Evolutionary conservation across 2,329 filamentous ascomycete species (phyloP), one percentile per base, ranked within the genome.

Genomic region (Alternaria sp.): DNA sequence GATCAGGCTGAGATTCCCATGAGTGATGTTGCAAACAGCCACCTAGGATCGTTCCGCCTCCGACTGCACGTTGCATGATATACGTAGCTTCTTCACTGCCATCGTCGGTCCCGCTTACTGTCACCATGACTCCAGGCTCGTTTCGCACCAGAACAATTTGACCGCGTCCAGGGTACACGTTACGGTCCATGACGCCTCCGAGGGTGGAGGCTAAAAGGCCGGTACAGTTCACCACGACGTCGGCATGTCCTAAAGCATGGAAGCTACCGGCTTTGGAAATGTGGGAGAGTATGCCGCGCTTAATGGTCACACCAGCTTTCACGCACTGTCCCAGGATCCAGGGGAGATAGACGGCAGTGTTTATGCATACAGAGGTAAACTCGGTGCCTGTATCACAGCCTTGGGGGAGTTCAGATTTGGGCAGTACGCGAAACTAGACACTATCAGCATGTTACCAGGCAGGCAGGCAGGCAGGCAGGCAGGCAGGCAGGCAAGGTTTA

Each of bases 361-460:
- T 97, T 76, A 97, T 94, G 79, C 93, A 97, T 39, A 97, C 88
- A 1, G 91, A 94, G 7, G 86, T 92, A 77, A 95, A 97, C 54
- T 84, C 82, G 50, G 86, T 90, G 24, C 88, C 93, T 10, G 89
- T 90, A 60, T 92, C 88, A 52, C 89, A 85, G 17, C 85, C 90
- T 0, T 80, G 68, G 0, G 86, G 85, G 1, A 96, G 80, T 66
- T 71, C 83, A 9, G 80, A 77, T 33, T 83, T 75, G 4, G 83
- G 72, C 3, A 94, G 77, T 56, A 87, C 80, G 60, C 86, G 85
- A 77, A 88, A 94, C 83, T 86, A 36, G 13, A 3, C 21, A 9
- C 7, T 7, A 44, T 68, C 28, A 63, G 54, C 5, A 42, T 31
- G n/a, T 7, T 14, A 11, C 31, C 21, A 28, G 14, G 26, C 24